Evolutionary conservation across 2,329 filamentous ascomycete species (phyloP).

Genomic region (Beauveria caledonica): DNA sequence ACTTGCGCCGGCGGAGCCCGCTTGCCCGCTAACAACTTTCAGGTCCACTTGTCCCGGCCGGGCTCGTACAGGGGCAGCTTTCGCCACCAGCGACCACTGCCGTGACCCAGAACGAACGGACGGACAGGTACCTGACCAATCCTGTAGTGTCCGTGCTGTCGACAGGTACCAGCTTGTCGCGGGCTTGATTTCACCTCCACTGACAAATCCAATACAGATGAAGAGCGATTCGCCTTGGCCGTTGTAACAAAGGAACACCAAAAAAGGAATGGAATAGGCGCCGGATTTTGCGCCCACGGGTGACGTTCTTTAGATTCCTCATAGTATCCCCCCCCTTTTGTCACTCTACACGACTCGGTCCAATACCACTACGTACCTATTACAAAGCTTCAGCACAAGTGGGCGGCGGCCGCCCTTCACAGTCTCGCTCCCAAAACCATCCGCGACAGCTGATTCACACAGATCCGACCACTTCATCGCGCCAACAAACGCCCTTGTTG

Average conservation of each 20-base stretch:
- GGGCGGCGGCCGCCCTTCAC: background rate
- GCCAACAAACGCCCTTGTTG: background rate
- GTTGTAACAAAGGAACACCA: too few species aligned
- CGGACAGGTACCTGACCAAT: slow-evolving; percentile 4
- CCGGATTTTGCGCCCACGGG: too few species aligned
- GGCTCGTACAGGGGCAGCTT: background rate
- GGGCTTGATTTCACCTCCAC: background rate
- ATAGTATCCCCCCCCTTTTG: background rate
- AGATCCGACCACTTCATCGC: background rate
- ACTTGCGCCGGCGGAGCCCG: background rate
- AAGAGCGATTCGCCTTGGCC: background rate
- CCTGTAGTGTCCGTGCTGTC: background rate
- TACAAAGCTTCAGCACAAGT: background rate
- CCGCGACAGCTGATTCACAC: background rate
- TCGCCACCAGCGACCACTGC: background rate
- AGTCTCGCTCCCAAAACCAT: background rate
- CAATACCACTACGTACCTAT: background rate
- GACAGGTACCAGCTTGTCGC: background rate
- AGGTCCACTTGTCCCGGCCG: background rate
- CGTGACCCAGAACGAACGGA: background rate
- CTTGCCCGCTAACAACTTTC: background rate
- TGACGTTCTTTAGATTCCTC: too few species aligned
- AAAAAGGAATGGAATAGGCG: too few species aligned
- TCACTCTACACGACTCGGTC: background rate
- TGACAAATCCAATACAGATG: slow-evolving; percentile 4